Evolutionary conservation across 371 early-diverging fungal species (phyloP), one percentile per base, ranked within the genome.

Genomic region (Haplosporangium sp.): DNA sequence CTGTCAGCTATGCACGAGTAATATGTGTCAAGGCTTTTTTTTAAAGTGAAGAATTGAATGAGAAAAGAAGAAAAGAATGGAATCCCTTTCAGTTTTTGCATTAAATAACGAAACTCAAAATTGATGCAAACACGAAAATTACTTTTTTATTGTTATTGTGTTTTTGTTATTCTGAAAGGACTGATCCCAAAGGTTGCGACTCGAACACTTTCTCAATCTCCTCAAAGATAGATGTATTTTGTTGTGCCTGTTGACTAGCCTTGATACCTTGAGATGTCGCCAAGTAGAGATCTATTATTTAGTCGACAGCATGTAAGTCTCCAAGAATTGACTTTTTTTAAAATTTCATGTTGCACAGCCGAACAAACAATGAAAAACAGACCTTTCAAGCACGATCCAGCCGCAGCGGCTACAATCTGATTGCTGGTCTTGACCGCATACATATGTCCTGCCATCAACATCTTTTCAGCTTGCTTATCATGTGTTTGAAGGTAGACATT

Each of bases 351-450:
- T 19, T 13, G 15, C 44, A 8, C 13, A 8, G 19, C 27, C 57
- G 42, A 40, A 20, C 2, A 4, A 50, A 20, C 39, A 55, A n/a
- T 9, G 52, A 64, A 50, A 39, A n/a, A 37, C 65, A 56, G 48
- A 72, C 82, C 82, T 75, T 81, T 74, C 52, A 81, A 58, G 17
- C 72, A 65, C 7, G 76, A 71, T n/a, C 82, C 82, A 39, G 82
- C 40, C 1, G 82, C 72, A 1, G 66, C 72, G 5, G 82, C 82
- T 1, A 75, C 52, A 39, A 72, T 34, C 13, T 68, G 61, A 58
- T 75, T 81, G 50, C 66, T 40, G 13, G 82, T 81, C 63, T 81
- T 81, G 57, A 44, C 53, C 19, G 82, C 82, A 63, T 81, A 70
- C 17, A 40, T 35, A 42, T 38, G 72, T 55, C 72, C 76, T 13